Evolutionary conservation across 306 rosid species (phyloP).

Genomic region (Crotalaria pallida): DNA sequence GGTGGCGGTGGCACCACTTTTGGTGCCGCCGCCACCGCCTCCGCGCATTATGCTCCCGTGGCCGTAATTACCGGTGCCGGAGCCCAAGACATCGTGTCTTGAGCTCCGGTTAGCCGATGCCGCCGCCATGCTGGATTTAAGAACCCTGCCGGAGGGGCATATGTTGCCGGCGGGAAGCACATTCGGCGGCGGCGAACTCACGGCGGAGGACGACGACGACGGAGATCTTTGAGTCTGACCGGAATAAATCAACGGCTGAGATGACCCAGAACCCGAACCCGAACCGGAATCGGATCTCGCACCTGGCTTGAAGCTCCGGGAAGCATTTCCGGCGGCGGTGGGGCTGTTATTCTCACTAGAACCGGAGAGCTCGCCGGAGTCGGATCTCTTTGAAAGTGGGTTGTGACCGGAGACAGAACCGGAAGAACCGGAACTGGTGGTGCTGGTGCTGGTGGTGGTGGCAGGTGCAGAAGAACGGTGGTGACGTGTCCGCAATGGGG

Average conservation of each 20-base stretch:
- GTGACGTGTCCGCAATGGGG: constrained; percentile 61
- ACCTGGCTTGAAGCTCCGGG: constrained; percentile 35
- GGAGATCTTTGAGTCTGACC: constrained; percentile 34
- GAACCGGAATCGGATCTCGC: constrained; percentile 47
- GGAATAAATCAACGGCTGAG: constrained; percentile 40
- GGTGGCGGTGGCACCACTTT: constrained; percentile 26
- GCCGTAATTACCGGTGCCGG: constrained; percentile 73
- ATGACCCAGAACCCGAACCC: constrained; percentile 47
- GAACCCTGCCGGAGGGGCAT: constrained; percentile 70
- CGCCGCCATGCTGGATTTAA: constrained; percentile 39
- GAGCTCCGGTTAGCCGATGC: constrained; percentile 42
- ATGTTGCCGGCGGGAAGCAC: constrained; percentile 74
- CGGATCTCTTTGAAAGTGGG: constrained; percentile 32
- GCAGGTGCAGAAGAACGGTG: constrained; percentile 27
- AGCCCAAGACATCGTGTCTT: constrained; percentile 57
- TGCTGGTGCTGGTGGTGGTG: constrained; percentile 48
- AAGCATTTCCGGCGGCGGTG: constrained; percentile 39
- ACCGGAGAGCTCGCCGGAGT: constrained; percentile 68
- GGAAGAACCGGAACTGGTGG: constrained; percentile 65
- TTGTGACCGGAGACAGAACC: constrained; percentile 49
- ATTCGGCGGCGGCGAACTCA: constrained; percentile 48
- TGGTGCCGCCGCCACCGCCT: constrained; percentile 49
- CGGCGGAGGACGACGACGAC: constrained; percentile 13
- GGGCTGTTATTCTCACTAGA: constrained; percentile 64
- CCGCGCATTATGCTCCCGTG: constrained; percentile 92